phyloP scores from a whole-genome alignment of 164 flowering plant species.

The Chimonanthus praecox region DNA sequence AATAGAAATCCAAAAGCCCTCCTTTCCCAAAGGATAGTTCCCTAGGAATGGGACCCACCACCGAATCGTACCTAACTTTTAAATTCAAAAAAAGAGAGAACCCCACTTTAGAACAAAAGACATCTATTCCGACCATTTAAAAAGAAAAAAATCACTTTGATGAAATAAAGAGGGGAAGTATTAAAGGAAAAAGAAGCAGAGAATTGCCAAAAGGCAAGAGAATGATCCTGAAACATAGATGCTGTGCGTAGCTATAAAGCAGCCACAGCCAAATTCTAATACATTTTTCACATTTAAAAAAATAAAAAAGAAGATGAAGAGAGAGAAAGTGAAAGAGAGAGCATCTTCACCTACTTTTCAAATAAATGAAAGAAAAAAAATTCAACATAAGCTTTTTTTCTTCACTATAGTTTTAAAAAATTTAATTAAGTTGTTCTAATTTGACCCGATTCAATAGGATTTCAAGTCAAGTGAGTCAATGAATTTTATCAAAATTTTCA shows the following conservation, averaged over 20 bases:
- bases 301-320: not conserved
- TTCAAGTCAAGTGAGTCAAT: too few species aligned
- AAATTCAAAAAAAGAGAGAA: conserved; percentile 35
- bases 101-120: conserved; percentile 32
- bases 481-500: too few species aligned
- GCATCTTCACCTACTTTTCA: conserved; percentile 5
- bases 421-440: too few species aligned
- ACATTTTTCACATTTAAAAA: conserved; percentile 21
- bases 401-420: too few species aligned
- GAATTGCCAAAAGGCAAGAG: conserved; percentile 26
- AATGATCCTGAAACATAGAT: conserved; percentile 31
- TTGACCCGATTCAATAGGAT: too few species aligned
- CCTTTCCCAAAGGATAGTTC: conserved; percentile 19
- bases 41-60: conserved; percentile 22
- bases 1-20: not conserved
- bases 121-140: conserved; percentile 17
- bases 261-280: conserved; percentile 24
- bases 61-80: conserved; percentile 25
- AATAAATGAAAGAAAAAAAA: not conserved
- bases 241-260: conserved; percentile 46
- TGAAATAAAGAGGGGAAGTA: conserved; percentile 19
- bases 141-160: conserved; percentile 22
- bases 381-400: not conserved
- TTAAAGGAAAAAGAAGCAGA: conserved; percentile 11
- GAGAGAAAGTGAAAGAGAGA: not conserved